Evolutionary conservation across 2,329 filamentous ascomycete species (phyloP), one percentile per base, ranked within the genome.

Genomic region (Penicillium sp.): DNA sequence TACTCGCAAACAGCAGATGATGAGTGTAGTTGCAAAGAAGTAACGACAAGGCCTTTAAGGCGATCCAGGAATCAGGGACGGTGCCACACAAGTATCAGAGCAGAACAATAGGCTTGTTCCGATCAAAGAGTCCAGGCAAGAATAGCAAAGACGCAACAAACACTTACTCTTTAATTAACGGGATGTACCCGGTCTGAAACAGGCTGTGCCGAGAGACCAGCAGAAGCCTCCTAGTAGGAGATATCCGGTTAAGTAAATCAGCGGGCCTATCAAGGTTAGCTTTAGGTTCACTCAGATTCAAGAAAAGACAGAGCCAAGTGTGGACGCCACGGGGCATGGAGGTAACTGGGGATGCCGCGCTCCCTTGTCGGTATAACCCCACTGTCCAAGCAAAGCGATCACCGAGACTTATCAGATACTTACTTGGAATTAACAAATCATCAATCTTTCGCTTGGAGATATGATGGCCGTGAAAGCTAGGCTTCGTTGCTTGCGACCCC

Each of bases 401-500:
- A 29, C 22, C 22, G 21, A 19, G 1, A 27, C 19, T 39, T 13
- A 8, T 21, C 35, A 49, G 19, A 22, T 41, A 41, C 48, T 41
- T 50, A 50, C 48, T 27, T 29, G 8, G 2, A n/a, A 29, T 37
- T 16, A 14, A 31, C 8, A 41, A 29, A 6, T 11, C 6, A 7
- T 9, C 22, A 13, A 37, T n/a, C 24, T 8, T 48, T 16, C 19
- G 10, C 5, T 37, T 24, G 29, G 16, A 11, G 10, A 41, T 27
- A 26, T 5, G 22, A 41, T 27, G n/a, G 33, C 29, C 33, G 48
- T 29, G 47, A 39, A 29, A 22, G 14, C 22, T 37, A 14, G 26
- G 33, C 37, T 37, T 37, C 13, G 33, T 37, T 4, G 47, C 37
- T 43, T 26, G 24, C 58, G 58, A 58, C 57, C 54, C 60, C 53